Percentiles rank a stretch among this genome's conserved stretches.
Evolutionary conservation across 2,329 filamentous ascomycete species (phyloP).

Genomic region (Simplicillium sp.): DNA sequence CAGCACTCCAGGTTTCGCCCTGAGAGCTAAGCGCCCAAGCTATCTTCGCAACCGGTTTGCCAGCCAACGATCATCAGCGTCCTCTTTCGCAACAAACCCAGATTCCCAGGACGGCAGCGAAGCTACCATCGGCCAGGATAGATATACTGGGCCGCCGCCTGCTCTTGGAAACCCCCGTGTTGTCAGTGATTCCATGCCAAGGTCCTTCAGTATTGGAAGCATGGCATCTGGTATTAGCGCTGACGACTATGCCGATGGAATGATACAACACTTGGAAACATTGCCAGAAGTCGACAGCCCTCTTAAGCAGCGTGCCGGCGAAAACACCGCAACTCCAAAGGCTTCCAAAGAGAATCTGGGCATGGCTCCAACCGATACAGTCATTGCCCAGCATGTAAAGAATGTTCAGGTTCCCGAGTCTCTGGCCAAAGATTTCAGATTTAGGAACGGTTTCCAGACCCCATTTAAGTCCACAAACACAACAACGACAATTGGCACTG

Average conservation of each 20-base stretch:
- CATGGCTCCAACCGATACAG: slow-evolving; percentile 71
- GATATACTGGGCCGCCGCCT: slow-evolving; percentile 64
- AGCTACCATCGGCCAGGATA: slow-evolving; percentile 54
- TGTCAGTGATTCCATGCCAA: slow-evolving; percentile 50
- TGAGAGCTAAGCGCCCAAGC: slow-evolving; percentile 41
- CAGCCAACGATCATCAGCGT: slow-evolving; percentile 52
- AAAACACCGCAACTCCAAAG: slow-evolving; percentile 57
- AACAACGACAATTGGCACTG: slow-evolving; percentile 32
- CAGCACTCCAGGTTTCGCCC: slow-evolving; percentile 33
- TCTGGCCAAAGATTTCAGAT: slow-evolving; percentile 75
- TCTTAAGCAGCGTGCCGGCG: slow-evolving; percentile 23
- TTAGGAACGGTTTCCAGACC: slow-evolving; percentile 57
- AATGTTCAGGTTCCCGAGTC: slow-evolving; percentile 89
- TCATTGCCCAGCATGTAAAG: slow-evolving; percentile 78
- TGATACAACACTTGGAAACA: slow-evolving; percentile 35
- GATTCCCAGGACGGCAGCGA: slow-evolving; percentile 60
- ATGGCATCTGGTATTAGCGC: slow-evolving; percentile 62
- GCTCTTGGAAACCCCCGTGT: slow-evolving; percentile 38
- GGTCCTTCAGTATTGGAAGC: slow-evolving; percentile 80
- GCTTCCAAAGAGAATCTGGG: slow-evolving; percentile 40
- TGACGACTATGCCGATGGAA: slow-evolving; percentile 43
- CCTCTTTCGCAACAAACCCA: slow-evolving; percentile 45
- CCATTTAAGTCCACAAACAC: slow-evolving; percentile 45
- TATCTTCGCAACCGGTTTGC: slow-evolving; percentile 48
- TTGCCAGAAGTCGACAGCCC: slow-evolving; percentile 38